These are phyloP conservation scores for Rhizophagus clarus DNA, from an alignment of 192 early-diverging fungal species.

Conservation along the genomic window DNA sequence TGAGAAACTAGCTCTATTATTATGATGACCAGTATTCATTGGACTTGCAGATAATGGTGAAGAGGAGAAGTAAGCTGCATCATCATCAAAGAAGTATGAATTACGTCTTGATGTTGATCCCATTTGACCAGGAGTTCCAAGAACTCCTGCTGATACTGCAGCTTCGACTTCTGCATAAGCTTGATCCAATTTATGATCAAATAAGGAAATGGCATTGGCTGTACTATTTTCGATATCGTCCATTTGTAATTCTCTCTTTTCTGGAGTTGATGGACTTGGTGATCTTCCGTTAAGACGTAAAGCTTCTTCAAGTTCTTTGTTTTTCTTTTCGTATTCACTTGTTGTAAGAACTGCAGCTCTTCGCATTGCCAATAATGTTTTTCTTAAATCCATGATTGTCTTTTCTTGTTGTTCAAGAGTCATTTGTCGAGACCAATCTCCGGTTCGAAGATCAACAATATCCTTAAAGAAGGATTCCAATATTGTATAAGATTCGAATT, in stretches of 20 bases:
- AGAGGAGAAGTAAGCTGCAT: not conserved
- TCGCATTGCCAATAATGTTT: slow-evolving; percentile 61
- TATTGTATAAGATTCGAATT: slow-evolving; percentile 50
- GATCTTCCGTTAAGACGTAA: slow-evolving; percentile 29
- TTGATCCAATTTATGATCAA: slow-evolving; percentile 18
- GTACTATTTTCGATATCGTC: slow-evolving; percentile 7
- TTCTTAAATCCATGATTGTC: slow-evolving; percentile 52
- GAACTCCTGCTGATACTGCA: not conserved
- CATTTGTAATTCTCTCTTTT: slow-evolving; percentile 10
- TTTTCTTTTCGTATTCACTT: slow-evolving; percentile 48
- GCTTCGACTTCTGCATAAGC: not conserved
- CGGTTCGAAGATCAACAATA: slow-evolving; percentile 51
- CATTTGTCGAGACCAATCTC: slow-evolving; percentile 48
- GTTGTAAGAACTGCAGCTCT: slow-evolving; percentile 57
- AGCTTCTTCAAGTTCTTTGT: slow-evolving; percentile 45
- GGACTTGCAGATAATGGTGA: not conserved
- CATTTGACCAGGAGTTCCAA: not conserved
- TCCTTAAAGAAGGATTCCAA: slow-evolving; percentile 59
- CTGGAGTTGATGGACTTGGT: slow-evolving; percentile 12
- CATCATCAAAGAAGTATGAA: not conserved
- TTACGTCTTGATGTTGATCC: not conserved
- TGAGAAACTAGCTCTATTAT: not conserved
- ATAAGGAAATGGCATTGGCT: not conserved
- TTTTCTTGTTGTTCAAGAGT: slow-evolving; percentile 53
- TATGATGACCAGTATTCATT: too few species aligned